phyloP scores from a whole-genome alignment of 2,329 filamentous ascomycete species.

The Neofusicoccum sp. region DNA sequence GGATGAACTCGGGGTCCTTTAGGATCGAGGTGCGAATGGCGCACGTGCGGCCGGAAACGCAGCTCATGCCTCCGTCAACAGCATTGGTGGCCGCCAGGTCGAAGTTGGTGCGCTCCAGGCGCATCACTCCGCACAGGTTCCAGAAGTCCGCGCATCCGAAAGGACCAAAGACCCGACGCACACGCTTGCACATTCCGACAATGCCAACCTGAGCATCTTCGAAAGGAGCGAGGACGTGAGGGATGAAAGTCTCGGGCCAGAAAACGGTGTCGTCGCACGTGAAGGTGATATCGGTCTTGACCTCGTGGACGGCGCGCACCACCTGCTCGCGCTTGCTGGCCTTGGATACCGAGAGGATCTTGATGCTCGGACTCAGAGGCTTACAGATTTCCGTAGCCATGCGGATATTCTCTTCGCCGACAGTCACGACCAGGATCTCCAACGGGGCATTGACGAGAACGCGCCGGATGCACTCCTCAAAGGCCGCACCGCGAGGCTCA shows the following conservation, averaged over 20 bases:
- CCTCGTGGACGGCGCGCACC: constrained; percentile 36
- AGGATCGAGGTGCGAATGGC: constrained; percentile 29
- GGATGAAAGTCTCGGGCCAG: constrained; percentile 48
- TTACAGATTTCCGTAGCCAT: constrained; percentile 33
- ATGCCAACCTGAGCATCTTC: constrained; percentile 21
- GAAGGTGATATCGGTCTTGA: constrained; percentile 45
- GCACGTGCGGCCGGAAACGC: constrained; percentile 32
- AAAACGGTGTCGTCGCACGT: constrained; percentile 56
- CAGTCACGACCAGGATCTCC: constrained; percentile 47
- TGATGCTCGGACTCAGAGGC: constrained; percentile 23
- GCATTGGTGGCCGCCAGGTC: constrained; percentile 31
- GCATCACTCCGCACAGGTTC: constrained; percentile 27
- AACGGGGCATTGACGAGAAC: constrained; percentile 42
- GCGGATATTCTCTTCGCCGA: constrained; percentile 30
- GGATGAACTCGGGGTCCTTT: constrained; percentile 23
- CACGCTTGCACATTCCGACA: constrained; percentile 18
- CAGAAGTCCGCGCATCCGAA: constrained; percentile 20
- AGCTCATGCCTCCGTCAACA: constrained; percentile 34
- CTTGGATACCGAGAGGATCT: constrained; percentile 6
- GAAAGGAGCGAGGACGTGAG: constrained; percentile 41
- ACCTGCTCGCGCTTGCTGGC: constrained; percentile 54
- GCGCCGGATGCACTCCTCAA: constrained; percentile 43
- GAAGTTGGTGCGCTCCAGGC: constrained; percentile 36
- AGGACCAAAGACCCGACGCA: background rate
- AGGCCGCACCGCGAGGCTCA: constrained; percentile 42